Percentiles rank a stretch among this genome's conserved stretches.
Conservation (phyloP, 2,329 filamentous ascomycete species). For the Hyphodiscus sp. region DNA sequence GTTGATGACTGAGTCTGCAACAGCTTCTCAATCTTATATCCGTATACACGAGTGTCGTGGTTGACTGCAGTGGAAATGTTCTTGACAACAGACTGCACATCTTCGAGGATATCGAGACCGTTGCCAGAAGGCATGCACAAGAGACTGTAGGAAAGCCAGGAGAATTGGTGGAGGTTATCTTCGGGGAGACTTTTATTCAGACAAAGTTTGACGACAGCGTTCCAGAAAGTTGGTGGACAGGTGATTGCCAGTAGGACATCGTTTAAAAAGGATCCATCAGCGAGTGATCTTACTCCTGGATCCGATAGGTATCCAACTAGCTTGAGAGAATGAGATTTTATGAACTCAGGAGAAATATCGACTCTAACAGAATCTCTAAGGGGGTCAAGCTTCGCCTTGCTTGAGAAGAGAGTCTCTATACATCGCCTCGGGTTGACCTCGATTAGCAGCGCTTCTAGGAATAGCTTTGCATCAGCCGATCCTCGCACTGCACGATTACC, state of each 20-base stretch:
- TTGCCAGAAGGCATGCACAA: constrained; percentile 30
- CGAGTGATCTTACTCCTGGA: constrained; percentile 18
- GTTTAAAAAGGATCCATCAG: constrained; percentile 31
- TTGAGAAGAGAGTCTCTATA: constrained; percentile 36
- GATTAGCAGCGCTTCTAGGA: constrained; percentile 41
- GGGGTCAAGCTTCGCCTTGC: constrained; percentile 28
- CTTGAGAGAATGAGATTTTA: constrained; percentile 33
- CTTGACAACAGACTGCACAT: constrained; percentile 27
- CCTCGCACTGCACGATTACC: no score
- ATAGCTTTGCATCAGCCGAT: constrained; percentile 36
- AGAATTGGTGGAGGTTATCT: constrained; percentile 29
- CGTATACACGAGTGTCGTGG: constrained; percentile 29
- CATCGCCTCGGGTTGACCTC: constrained; percentile 36
- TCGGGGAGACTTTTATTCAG: constrained; percentile 22
- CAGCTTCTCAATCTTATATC: constrained; percentile 39
- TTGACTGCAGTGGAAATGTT: constrained; percentile 16
- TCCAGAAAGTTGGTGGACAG: constrained; percentile 46
- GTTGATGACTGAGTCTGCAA: no score
- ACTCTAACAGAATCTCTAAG: constrained; percentile 38
- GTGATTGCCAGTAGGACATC: constrained; percentile 40
- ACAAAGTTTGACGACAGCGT: constrained; percentile 28
- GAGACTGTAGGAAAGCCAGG: constrained; percentile 40
- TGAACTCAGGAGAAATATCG: constrained; percentile 36
- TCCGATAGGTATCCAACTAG: constrained; percentile 32
- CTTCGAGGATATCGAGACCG: constrained; percentile 20